Evolutionary conservation across 1,284 basidiomycete genomes (phyloP).

Genomic region (Ustilago lituana): DNA sequence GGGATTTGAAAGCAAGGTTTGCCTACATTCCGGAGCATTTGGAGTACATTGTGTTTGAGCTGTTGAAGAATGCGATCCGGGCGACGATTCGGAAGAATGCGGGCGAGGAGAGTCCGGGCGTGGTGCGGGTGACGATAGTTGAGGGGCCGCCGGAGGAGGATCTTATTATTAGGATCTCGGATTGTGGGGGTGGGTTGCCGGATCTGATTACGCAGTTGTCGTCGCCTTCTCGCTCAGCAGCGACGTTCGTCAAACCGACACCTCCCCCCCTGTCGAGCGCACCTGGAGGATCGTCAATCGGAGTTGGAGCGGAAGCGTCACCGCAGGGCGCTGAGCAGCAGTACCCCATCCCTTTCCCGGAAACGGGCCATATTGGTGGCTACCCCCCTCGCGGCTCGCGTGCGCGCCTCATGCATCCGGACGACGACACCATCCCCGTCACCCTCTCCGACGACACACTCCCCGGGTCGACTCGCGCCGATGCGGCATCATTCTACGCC

Average conservation of each 20-base stretch:
- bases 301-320: too few relatives aligned
- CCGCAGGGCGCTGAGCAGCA: slow-evolving; percentile 1
- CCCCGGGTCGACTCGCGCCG: not conserved
- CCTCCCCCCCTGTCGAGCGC: not conserved
- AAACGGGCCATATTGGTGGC: slow-evolving; percentile 38
- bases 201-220: slow-evolving; percentile 46
- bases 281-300: not conserved
- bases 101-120: slow-evolving; percentile 16
- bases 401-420: slow-evolving; percentile 19
- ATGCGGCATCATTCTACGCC: slow-evolving; percentile 20
- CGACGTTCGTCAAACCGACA: not conserved
- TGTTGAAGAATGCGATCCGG: slow-evolving; percentile 78
- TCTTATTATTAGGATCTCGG: slow-evolving; percentile 63
- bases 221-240: not conserved
- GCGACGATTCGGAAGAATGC: slow-evolving; percentile 54
- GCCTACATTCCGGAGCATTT: slow-evolving; percentile 88
- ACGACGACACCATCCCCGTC: slow-evolving; percentile 23
- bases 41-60: slow-evolving; percentile 85
- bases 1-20: slow-evolving; percentile 78
- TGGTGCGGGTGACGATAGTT: slow-evolving; percentile 62
- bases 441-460: slow-evolving; percentile 20
- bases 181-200: slow-evolving; percentile 47
- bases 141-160: slow-evolving; percentile 62
- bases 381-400: slow-evolving; percentile 35
- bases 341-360: slow-evolving; percentile 45